Base-by-base conservation (phyloP, 495 filamentous ascomycete species). In the Penicillium samsonianum region DNA sequence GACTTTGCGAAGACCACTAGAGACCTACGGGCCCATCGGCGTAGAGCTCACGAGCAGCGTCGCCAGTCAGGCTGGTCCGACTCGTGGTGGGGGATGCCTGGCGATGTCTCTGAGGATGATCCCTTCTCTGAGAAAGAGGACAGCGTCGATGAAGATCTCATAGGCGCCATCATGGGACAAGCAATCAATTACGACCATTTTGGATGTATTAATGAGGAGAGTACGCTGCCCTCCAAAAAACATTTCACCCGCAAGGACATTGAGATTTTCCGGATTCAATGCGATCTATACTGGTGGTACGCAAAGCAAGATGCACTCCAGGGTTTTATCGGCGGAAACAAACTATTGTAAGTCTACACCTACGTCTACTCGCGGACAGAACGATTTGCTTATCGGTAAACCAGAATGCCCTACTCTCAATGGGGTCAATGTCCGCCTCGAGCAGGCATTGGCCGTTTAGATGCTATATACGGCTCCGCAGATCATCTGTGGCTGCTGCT, bases 261-360 rank as follows among this genome's bases (percentile, higher is more conserved):
- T 48, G 89, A 92, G 58, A 82, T 75, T 23, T 95, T 89, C 64
- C 85, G 91, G 67, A 83, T 89, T 37, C 82, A 95, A 51, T 84
- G 87, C 53, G 94, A 98, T 72, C 77, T 98, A 28, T 96, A 89
- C 74, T 98, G 94, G 94, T 98, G 91, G 91, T 98, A 88, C 72
- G 86, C 80, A 53, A 95, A 96, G 73, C 92, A 96, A 72, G 94
- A 98, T 72, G 83, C 87, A 6, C 90, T 92, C 63, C 93, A 97
- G 69, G 92, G 91, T 65, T 81, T 97, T 55, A 74, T 98, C 35
- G 93, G 94, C 63, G 94, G 90, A 2, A 90, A 91, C 57, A 78
- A 81, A 48, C 79, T 92, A 30, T 85, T 96, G 92, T 96, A 74
- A 81, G 92, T 81, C 37, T 25, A 42, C 16, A 6, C 40, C n/a